Evolutionary conservation across 352 stramenopile genomes (phyloP), one percentile per base, ranked within the genome.

Genomic region (Phytophthora ohioensis): DNA sequence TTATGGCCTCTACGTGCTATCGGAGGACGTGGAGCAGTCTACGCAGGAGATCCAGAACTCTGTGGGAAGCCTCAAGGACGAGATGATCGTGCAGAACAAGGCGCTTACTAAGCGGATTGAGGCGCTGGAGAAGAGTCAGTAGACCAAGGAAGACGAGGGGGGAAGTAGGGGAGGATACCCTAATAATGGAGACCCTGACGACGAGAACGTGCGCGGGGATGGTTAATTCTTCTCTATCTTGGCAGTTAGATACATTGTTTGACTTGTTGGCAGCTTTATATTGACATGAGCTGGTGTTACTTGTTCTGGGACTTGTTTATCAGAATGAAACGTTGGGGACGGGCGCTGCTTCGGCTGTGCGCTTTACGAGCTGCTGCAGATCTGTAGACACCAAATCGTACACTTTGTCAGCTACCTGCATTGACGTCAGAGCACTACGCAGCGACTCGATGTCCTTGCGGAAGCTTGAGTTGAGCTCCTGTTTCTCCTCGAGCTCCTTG

Each of bases 81-180:
- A 92, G 49, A 80, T 92, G 51, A 67, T 91, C 42, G 78, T 79
- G 67, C 81, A 92, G 71, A 92, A 94, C 68, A 75, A 67, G 10
- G 76, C 80, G 61, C 82, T 94, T n/a, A 69, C 62, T 43, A 92
- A 92, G 82, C 80, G 87, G 55, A 82, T 93, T 54, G 85, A 91
- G 58, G 79, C 86, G 58, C 78, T 92, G 31, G 87, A 94, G 80
- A 89, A 90, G 80, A 76, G 70, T 69, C 67, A 91, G 72, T 87
- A 86, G 62, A 71, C 30, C 21, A 27, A 27, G 21, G 21, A 27
- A 27, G 21, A 27, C 21, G 21, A 27, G 21, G 21, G 21, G 21
- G 21, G 46, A 42, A 12, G 35, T 32, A 45, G 8, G 32, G 30
- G 11, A 36, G 36, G 46, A 38, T 15, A 55, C 15, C 41, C 41